Base-by-base conservation (phyloP, 2,329 filamentous ascomycete species). In the Diaporthe citriasiana region DNA sequence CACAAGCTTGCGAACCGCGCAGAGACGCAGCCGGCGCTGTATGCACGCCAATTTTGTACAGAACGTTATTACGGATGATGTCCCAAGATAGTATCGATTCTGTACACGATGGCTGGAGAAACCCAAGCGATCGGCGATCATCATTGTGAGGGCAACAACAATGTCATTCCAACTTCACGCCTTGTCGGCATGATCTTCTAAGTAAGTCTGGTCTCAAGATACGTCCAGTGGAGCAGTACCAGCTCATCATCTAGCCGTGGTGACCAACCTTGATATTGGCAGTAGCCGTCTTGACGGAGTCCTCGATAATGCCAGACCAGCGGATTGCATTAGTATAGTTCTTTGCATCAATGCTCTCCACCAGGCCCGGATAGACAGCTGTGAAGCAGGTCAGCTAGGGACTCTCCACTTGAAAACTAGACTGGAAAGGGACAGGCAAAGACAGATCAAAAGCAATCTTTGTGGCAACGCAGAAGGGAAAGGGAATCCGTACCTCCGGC, bases 391-490 rank as follows among this genome's bases (percentile, higher is more conserved):
- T 80, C 57, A 80, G 77, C 68, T 72, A 40, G 30, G 45, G 27
- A 3, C 22, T 17, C 7, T 66, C 9, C 13, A 50, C 12, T 15
- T 3, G 7, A 40, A 19, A 15, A 25, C 5, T 51, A 42, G 38
- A 22, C 17, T 1, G 42, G 38, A 22, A 12, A 19, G 15, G 10
- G 19, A 55, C 8, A 13, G 0, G 94, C 87, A 81, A 98, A 97
- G 1, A 95, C 95, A 0, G 94, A 97, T 94, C 94, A 97, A 51
- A 95, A 82, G 0, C 40, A 40, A 25, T 9, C 95, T 0, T 95
- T 95, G 1, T 95, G 70, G 68, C n/a, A 42, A 65, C 2, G 0
- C 2, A 40, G 4, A 51, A 63, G 30, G 1, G 47, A 69, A 60
- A 47, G 60, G 13, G 33, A 73, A 51, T 66, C 84, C 88, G 83